These are phyloP conservation scores for Aspergillus affinis DNA, from an alignment of 495 filamentous ascomycete species.

Conservation along the genomic window DNA sequence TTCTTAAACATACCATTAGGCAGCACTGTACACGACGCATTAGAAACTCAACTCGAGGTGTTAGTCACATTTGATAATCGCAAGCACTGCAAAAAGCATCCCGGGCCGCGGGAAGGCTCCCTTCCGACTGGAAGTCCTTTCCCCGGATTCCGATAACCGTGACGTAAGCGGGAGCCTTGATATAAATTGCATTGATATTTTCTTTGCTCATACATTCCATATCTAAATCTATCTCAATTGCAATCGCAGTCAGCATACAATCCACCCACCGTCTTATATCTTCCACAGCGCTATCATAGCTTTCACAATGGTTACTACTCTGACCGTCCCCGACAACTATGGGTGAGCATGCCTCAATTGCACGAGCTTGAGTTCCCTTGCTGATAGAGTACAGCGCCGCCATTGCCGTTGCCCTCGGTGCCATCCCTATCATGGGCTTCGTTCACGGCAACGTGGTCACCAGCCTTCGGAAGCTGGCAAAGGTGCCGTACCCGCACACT, in stretches of 20 bases:
- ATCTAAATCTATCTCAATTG: not conserved
- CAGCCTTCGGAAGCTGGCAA: conserved; percentile 50
- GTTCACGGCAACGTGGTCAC: conserved; percentile 53
- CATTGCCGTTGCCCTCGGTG: conserved; percentile 56
- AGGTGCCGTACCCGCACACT: conserved; percentile 60
- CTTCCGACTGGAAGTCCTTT: not conserved
- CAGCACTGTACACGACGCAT: not conserved
- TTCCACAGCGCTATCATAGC: not conserved
- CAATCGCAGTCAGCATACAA: not conserved
- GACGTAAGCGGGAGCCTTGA: not conserved
- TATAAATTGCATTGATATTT: not conserved
- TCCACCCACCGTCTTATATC: not conserved
- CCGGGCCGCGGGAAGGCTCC: not conserved
- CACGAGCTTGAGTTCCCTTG: not conserved
- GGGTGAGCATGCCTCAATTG: conserved; percentile 33
- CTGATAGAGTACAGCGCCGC: conserved; percentile 44
- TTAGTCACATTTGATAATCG: no score
- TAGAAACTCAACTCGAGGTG: not conserved
- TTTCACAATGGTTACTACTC: conserved; percentile 34
- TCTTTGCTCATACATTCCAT: no score
- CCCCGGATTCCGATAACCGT: not conserved
- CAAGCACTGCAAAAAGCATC: not conserved
- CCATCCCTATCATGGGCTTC: conserved; percentile 56
- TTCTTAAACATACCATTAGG: no score
- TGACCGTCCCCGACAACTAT: conserved; percentile 50